These are phyloP conservation scores for Apiospora koreana DNA, from an alignment of 2,329 filamentous ascomycete genomes.

Conservation along the genomic window DNA sequence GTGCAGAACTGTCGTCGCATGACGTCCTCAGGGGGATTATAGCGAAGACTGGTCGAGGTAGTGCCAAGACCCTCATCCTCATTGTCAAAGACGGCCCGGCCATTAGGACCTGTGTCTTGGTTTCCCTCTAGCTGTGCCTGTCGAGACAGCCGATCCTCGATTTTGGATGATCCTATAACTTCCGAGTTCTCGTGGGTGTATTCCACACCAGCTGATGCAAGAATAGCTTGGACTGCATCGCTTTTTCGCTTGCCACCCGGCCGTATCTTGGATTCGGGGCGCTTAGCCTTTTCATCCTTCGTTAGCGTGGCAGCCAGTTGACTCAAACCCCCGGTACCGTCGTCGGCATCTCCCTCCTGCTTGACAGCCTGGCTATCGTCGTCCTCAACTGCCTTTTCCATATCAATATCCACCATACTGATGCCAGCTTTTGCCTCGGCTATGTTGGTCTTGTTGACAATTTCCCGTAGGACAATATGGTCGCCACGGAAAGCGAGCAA, in stretches of 20 bases:
- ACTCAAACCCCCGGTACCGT: slow-evolving; percentile 68
- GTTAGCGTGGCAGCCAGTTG: slow-evolving; percentile 67
- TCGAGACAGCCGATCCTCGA: slow-evolving; percentile 83
- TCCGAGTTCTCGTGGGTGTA: slow-evolving; percentile 98
- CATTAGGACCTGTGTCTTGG: slow-evolving; percentile 48
- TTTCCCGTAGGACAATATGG: slow-evolving; percentile 83
- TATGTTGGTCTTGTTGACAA: slow-evolving; percentile 97
- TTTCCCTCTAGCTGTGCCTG: slow-evolving; percentile 65
- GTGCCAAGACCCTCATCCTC: slow-evolving; percentile 27
- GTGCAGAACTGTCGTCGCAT: slow-evolving; percentile 83
- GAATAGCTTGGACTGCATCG: slow-evolving; percentile 85
- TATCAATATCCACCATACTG: slow-evolving; percentile 73
- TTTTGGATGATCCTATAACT: slow-evolving; percentile 86
- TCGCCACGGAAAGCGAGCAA: slow-evolving; percentile 81
- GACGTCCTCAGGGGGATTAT: slow-evolving; percentile 74
- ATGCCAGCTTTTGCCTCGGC: slow-evolving; percentile 90
- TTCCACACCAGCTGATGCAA: slow-evolving; percentile 83
- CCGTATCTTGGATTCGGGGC: slow-evolving; percentile 34
- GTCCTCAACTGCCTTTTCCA: slow-evolving; percentile 60
- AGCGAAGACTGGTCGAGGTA: slow-evolving; percentile 48
- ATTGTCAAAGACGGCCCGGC: slow-evolving; percentile 58
- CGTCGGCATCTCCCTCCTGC: slow-evolving; percentile 48
- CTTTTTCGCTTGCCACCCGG: slow-evolving; percentile 46
- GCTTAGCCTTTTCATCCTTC: slow-evolving; percentile 47
- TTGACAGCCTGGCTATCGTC: slow-evolving; percentile 46